Evolutionary conservation across 2,329 filamentous ascomycete species (phyloP).

Genomic region (Periconia sp.): DNA sequence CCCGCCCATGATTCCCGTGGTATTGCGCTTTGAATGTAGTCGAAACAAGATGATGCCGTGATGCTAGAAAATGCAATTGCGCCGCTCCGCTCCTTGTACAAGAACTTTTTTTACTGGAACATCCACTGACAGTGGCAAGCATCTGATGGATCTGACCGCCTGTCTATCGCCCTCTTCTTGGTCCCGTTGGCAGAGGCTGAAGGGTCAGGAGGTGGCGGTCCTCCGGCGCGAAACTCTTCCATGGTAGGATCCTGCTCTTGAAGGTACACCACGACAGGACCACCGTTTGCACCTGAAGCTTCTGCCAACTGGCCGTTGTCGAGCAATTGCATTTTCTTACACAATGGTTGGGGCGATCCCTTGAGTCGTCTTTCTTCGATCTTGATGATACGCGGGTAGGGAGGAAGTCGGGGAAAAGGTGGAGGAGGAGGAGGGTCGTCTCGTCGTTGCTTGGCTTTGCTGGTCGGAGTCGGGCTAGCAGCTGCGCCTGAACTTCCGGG

Average conservation of each 20-base stretch:
- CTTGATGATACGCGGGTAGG: conserved; percentile 67
- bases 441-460: conserved; percentile 1
- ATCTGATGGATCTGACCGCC: conserved; percentile 35
- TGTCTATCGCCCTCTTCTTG: conserved; percentile 21
- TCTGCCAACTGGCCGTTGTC: conserved; percentile 55
- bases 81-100: conserved; percentile 4
- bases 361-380: conserved; percentile 67
- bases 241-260: conserved; percentile 49
- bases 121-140: conserved; percentile 49
- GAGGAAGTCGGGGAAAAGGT: conserved; percentile 26
- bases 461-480: conserved; percentile 2
- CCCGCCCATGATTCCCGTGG: conserved; percentile 3
- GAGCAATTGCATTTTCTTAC: conserved; percentile 68
- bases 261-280: conserved; percentile 46
- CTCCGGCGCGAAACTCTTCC: conserved; percentile 28
- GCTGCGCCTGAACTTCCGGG: conserved; percentile 20
- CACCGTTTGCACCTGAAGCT: conserved; percentile 38
- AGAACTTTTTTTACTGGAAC: conserved; percentile 35
- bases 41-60: neutral
- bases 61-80: conserved; percentile 11
- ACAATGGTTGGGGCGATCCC: conserved; percentile 61
- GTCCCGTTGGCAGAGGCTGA: conserved; percentile 9
- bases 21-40: conserved; percentile 7
- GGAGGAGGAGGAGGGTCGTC: conserved; percentile 6
- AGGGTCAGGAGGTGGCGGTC: conserved; percentile 12